phyloP scores from a whole-genome alignment of 2,329 filamentous ascomycete genomes.

The Exophiala sp. region DNA sequence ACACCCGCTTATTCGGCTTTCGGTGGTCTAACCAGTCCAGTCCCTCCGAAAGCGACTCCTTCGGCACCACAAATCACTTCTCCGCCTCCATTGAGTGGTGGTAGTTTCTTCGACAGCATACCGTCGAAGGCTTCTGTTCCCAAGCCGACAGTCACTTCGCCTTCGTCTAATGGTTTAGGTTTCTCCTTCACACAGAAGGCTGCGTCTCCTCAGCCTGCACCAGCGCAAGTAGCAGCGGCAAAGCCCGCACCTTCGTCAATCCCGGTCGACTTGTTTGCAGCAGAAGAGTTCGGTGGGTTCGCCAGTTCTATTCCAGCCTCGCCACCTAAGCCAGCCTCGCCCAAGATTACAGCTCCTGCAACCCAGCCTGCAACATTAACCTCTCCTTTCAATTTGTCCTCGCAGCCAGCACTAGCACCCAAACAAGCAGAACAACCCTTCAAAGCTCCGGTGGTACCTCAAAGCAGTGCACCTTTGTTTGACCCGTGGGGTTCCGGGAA shows the following conservation, averaged over 20 bases:
- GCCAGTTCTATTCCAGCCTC: slow-evolving; percentile 24
- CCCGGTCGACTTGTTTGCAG: slow-evolving; percentile 26
- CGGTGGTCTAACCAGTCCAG: slow-evolving; percentile 43
- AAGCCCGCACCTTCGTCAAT: slow-evolving; percentile 43
- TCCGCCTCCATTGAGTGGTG: slow-evolving; percentile 56
- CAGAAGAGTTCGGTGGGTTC: slow-evolving; percentile 30
- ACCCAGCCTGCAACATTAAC: slow-evolving; percentile 35
- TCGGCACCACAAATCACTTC: slow-evolving; percentile 46
- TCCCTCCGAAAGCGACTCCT: slow-evolving; percentile 36
- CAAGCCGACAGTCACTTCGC: slow-evolving; percentile 42
- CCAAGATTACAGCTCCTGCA: slow-evolving; percentile 31
- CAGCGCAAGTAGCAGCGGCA: slow-evolving; percentile 38
- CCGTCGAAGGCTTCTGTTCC: slow-evolving; percentile 49
- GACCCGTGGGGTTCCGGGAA: slow-evolving; percentile 66
- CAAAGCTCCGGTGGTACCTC: slow-evolving; percentile 32
- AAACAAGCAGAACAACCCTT: slow-evolving; percentile 33
- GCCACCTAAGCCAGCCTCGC: slow-evolving; percentile 34
- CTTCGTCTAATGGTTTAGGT: slow-evolving; percentile 55
- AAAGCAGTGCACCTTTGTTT: slow-evolving; percentile 40
- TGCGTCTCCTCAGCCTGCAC: slow-evolving; percentile 36
- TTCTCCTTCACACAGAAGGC: slow-evolving; percentile 61
- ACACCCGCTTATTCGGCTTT: slow-evolving; percentile 60
- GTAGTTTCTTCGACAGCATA: slow-evolving; percentile 75
- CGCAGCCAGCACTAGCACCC: slow-evolving; percentile 40
- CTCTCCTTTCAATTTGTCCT: slow-evolving; percentile 79